phyloP scores from a whole-genome alignment of 1,139 yeast genomes.

The Blastobotrys capitulatus region DNA sequence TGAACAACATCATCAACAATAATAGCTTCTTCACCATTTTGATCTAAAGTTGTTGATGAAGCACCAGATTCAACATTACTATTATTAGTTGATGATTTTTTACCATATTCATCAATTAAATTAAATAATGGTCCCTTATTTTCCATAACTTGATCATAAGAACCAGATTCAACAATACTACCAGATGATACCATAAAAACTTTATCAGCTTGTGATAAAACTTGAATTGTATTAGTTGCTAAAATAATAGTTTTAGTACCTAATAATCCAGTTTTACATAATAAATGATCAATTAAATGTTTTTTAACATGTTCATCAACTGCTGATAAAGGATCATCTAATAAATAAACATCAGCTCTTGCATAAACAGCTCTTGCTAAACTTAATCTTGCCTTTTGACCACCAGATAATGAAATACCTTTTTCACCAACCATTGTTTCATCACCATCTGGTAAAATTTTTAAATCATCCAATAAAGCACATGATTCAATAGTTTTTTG shows the following conservation, averaged over 20 bases:
- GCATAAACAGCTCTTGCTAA: constrained; percentile 95
- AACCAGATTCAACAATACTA: constrained; percentile 70
- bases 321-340: constrained; percentile 93
- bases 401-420: constrained; percentile 94
- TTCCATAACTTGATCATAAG: constrained; percentile 53
- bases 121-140: constrained; percentile 49
- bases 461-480: constrained; percentile 77
- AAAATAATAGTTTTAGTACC: constrained; percentile 70
- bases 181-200: constrained; percentile 75
- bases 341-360: constrained; percentile 82
- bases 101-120: constrained; percentile 73
- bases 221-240: constrained; percentile 87
- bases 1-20: constrained; percentile 4
- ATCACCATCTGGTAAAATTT: constrained; percentile 81
- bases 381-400: constrained; percentile 91
- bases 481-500: constrained; percentile 79
- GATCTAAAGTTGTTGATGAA: constrained; percentile 12
- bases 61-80: constrained; percentile 11
- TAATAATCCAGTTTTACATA: constrained; percentile 77
- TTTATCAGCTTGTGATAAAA: constrained; percentile 69
- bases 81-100: constrained; percentile 36
- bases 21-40: background rate
- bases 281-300: constrained; percentile 70
- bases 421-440: constrained; percentile 92
- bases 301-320: constrained; percentile 94